Conservation (phyloP, 805 yeast genomes). For the Kluyveromyces siamensis region DNA sequence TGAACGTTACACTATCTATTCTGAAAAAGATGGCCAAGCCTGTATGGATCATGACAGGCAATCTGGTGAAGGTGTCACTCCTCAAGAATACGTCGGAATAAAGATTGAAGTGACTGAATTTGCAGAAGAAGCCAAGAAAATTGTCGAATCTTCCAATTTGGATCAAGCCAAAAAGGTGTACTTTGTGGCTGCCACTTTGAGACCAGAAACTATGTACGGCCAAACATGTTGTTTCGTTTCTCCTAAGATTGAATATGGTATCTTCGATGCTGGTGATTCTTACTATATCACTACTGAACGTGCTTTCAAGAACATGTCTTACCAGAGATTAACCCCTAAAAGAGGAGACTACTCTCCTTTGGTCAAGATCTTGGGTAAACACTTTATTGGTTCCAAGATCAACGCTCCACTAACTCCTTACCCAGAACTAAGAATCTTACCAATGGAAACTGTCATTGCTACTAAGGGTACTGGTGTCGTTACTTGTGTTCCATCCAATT, state of each 20-base stretch:
- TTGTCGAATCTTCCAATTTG: slow-evolving; percentile 25
- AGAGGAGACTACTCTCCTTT: slow-evolving; percentile 70
- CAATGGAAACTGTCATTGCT: slow-evolving; percentile 96
- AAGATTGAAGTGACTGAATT: slow-evolving; percentile 67
- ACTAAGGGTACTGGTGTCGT: slow-evolving; percentile 98
- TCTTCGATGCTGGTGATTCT: slow-evolving; percentile 73
- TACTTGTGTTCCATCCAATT: slow-evolving; percentile 97
- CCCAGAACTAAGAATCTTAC: slow-evolving; percentile 70
- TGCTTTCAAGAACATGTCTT: slow-evolving; percentile 95
- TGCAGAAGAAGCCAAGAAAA: slow-evolving; percentile 37
- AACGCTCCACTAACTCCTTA: slow-evolving; percentile 72
- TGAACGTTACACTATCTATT: slow-evolving; percentile 93
- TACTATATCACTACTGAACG: slow-evolving; percentile 85
- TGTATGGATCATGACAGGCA: slow-evolving; percentile 99
- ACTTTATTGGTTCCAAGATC: slow-evolving; percentile 78
- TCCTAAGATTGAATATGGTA: slow-evolving; percentile 86
- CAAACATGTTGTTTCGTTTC: slow-evolving; percentile 97
- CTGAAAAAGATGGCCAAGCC: slow-evolving; percentile 97
- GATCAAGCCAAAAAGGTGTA: slow-evolving; percentile 53
- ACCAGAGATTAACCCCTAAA: slow-evolving; percentile 82
- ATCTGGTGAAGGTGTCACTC: slow-evolving; percentile 93
- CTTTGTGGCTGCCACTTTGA: slow-evolving; percentile 91
- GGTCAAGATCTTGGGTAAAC: slow-evolving; percentile 54
- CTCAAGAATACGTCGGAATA: slow-evolving; percentile 93
- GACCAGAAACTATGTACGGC: slow-evolving; percentile 99